These are phyloP conservation scores for Chiua sp. DNA, from an alignment of 1,284 basidiomycete species.

Conservation along the genomic window DNA sequence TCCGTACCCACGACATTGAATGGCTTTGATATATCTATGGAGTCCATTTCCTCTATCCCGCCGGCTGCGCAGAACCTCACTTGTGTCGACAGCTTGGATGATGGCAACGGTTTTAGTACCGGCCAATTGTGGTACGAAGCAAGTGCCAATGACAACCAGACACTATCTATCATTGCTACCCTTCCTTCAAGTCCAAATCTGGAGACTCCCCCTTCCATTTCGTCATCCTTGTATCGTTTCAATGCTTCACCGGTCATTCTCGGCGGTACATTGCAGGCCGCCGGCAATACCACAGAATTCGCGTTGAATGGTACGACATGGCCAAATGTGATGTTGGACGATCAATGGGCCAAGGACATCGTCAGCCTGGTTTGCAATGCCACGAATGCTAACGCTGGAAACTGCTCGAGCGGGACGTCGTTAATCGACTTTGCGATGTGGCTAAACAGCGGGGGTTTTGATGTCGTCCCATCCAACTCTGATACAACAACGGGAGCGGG, in stretches of 20 bases:
- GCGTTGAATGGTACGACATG: slow-evolving; percentile 18
- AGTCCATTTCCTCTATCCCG: slow-evolving; percentile 14
- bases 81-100: slow-evolving; percentile 1
- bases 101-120: too few species aligned
- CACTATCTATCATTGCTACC: slow-evolving; percentile 12
- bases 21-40: slow-evolving; percentile 23
- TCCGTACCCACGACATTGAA: slow-evolving; percentile 14
- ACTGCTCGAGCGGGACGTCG: background rate
- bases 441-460: background rate
- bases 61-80: slow-evolving; percentile 13
- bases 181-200: too few species aligned
- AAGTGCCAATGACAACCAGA: slow-evolving; percentile 14
- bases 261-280: slow-evolving; percentile 14
- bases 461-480: background rate
- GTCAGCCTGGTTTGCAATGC: slow-evolving; percentile 20
- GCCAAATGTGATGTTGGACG: slow-evolving; percentile 19
- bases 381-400: background rate
- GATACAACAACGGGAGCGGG: background rate
- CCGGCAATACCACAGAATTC: slow-evolving; percentile 14
- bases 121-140: slow-evolving; percentile 7
- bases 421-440: background rate
- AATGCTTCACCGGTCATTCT: slow-evolving; percentile 12
- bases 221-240: slow-evolving; percentile 8
- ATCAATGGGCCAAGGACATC: slow-evolving; percentile 22
- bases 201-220: too few species aligned